These are phyloP conservation scores for Teunomyces funiuensis DNA, from an alignment of 805 yeast species.

Conservation along the genomic window DNA sequence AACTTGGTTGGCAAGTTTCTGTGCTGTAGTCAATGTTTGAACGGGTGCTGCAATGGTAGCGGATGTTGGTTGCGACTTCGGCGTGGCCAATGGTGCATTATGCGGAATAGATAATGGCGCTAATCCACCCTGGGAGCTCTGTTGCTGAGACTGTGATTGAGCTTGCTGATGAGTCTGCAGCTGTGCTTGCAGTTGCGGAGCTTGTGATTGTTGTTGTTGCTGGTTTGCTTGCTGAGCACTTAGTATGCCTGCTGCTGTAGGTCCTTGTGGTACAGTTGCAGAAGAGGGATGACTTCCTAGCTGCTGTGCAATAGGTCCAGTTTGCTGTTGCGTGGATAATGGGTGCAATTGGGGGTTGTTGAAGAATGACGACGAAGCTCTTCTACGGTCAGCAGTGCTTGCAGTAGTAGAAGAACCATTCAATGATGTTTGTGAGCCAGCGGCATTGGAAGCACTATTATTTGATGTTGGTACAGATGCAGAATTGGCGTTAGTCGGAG, in stretches of 20 bases:
- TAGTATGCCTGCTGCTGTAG: conserved; percentile 6
- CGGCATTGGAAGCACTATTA: not conserved
- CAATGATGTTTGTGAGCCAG: conserved; percentile 5
- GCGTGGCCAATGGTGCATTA: conserved; percentile 16
- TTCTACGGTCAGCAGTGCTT: conserved; percentile 39
- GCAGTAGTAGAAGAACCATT: conserved; percentile 5
- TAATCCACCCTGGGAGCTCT: conserved; percentile 7
- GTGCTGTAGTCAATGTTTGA: not conserved
- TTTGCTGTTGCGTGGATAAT: conserved; percentile 4
- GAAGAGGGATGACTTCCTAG: conserved; percentile 1
- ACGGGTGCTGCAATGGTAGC: conserved; percentile 18
- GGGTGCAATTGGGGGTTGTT: conserved; percentile 16
- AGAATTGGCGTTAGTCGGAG: conserved; percentile 5
- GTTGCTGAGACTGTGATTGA: conserved; percentile 11
- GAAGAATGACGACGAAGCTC: conserved; percentile 56
- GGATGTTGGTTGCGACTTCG: conserved; percentile 17
- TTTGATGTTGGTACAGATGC: not conserved
- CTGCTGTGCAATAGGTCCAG: conserved; percentile 8
- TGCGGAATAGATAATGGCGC: conserved; percentile 2
- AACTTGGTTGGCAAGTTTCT: conserved; percentile 5
- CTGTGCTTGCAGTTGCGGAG: conserved; percentile 8
- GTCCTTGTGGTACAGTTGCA: conserved; percentile 1
- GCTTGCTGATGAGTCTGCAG: conserved; percentile 9
- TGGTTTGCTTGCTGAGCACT: conserved; percentile 3
- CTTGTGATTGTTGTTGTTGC: conserved; percentile 3